Base-by-base conservation (phyloP, 176 grass and related monocot genomes). In the Oryza punctata region DNA sequence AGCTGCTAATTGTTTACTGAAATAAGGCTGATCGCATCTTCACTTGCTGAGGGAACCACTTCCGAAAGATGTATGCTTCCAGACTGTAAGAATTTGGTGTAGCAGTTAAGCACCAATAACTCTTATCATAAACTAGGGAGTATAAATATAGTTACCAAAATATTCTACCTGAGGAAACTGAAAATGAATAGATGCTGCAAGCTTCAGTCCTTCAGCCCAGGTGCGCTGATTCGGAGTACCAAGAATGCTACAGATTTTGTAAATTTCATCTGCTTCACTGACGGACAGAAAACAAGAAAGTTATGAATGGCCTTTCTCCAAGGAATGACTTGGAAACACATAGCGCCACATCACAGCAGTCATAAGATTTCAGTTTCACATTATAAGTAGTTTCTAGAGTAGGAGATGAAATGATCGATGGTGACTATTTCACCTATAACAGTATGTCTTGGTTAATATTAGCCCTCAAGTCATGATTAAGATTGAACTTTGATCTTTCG, bases 161-260 rank as follows among this genome's bases (percentile, higher is more conserved):
- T 18, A 37, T 54, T 14, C 11, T 70, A 97, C 94, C 91, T 82
- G 70, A 85, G 96, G 96, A 86, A 99, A 96, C 75, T 94, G 96
- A 86, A 94, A 99, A 69, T 66, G 64, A 29, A 94, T 89, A 91
- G 89, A 88, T 80, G 90, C 80, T 24, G 93, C 96, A 81, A 96
- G 91, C 61, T 78, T 87, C 67, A 96, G 63, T 52, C 96, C 96
- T 84, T 89, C 91, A 90, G 91, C 73, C 96, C 96, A 99, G 57
- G 85, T 94, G 18, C 69, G 78, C 23, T 63, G 50, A 77, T 92
- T 90, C 40, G 96, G 96, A 79, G 93, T 90, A 77, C 96, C 93
- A 92, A 99, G 69, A 75, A 99, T 82, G 84, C 89, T 91, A 87
- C 93, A 99, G 44, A 99, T 96, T 93, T 96, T 99, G 87, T 90